Conservation (phyloP, 2,329 filamentous ascomycete genomes). For the Epichloe festucae region DNA sequence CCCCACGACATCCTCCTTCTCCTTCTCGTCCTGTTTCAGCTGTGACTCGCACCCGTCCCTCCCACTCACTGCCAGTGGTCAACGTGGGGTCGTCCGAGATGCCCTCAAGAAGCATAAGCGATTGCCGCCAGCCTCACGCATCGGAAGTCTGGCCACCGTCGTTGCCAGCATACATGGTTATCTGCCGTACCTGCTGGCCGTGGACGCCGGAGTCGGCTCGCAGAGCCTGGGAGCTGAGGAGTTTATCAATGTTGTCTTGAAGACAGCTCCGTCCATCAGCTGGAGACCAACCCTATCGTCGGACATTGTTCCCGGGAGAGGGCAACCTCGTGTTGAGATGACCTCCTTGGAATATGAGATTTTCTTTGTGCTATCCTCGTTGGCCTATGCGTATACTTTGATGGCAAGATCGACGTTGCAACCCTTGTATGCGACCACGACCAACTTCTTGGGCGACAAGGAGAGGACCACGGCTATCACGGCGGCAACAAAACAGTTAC, state of each 20-base stretch:
- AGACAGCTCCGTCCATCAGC: constrained; percentile 50
- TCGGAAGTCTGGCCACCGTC: constrained; percentile 56
- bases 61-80: constrained; percentile 67
- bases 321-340: constrained; percentile 54
- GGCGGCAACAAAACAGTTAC: constrained; percentile 61
- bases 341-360: constrained; percentile 72
- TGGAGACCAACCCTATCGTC: constrained; percentile 72
- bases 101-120: constrained; percentile 82
- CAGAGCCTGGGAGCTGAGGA: constrained; percentile 33
- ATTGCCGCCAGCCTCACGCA: constrained; percentile 57
- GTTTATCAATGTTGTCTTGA: constrained; percentile 53
- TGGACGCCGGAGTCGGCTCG: constrained; percentile 58
- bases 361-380: constrained; percentile 61
- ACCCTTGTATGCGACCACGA: constrained; percentile 55
- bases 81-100: constrained; percentile 71
- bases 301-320: constrained; percentile 48
- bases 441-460: constrained; percentile 46
- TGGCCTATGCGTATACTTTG: constrained; percentile 62
- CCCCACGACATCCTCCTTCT: constrained; percentile 79
- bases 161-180: constrained; percentile 61
- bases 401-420: constrained; percentile 61
- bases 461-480: constrained; percentile 58
- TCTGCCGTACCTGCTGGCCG: constrained; percentile 67
- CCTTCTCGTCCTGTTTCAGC: constrained; percentile 63
- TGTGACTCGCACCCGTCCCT: constrained; percentile 83